phyloP scores from a whole-genome alignment of 768 basidiomycete species.

The Coprinopsis marcescibilis region DNA sequence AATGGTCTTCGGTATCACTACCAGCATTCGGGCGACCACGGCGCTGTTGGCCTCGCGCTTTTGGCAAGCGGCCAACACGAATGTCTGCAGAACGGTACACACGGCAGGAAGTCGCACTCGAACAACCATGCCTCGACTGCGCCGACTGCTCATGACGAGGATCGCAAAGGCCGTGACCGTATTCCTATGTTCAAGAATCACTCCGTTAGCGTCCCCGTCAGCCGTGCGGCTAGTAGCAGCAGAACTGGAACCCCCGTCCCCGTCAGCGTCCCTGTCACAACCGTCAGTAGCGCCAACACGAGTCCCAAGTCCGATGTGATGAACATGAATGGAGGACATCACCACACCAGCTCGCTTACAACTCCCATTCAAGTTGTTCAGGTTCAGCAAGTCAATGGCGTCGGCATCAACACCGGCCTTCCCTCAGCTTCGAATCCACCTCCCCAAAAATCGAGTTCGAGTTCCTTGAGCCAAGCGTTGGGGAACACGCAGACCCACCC shows the following conservation, averaged over 20 bases:
- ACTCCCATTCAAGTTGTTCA: conserved; percentile 13
- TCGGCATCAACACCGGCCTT: conserved; percentile 10
- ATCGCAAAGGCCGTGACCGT: conserved; percentile 14
- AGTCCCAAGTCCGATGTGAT: conserved; percentile 2
- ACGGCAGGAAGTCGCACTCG: conserved; percentile 9
- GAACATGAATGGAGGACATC: conserved; percentile 3
- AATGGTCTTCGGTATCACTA: conserved; percentile 96
- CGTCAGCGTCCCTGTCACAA: conserved; percentile 10
- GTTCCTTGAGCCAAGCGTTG: conserved; percentile 12
- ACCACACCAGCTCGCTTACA: conserved; percentile 13
- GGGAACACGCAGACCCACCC: conserved; percentile 33
- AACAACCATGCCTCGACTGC: background rate
- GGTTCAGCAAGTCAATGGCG: conserved; percentile 11
- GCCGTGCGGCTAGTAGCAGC: conserved; percentile 28
- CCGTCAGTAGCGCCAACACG: conserved; percentile 8
- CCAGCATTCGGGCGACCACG: conserved; percentile 94
- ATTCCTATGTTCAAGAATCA: conserved; percentile 16
- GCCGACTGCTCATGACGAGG: conserved; percentile 8
- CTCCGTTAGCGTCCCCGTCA: conserved; percentile 31
- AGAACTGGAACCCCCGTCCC: conserved; percentile 32
- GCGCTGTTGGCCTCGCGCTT: conserved; percentile 79
- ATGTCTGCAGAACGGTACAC: conserved; percentile 24
- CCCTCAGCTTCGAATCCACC: background rate
- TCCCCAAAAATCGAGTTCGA: conserved; percentile 4
- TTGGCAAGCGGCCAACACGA: conserved; percentile 69